phyloP scores from a whole-genome alignment of 352 stramenopile genomes.

The Globisporangium recalcitrans region DNA sequence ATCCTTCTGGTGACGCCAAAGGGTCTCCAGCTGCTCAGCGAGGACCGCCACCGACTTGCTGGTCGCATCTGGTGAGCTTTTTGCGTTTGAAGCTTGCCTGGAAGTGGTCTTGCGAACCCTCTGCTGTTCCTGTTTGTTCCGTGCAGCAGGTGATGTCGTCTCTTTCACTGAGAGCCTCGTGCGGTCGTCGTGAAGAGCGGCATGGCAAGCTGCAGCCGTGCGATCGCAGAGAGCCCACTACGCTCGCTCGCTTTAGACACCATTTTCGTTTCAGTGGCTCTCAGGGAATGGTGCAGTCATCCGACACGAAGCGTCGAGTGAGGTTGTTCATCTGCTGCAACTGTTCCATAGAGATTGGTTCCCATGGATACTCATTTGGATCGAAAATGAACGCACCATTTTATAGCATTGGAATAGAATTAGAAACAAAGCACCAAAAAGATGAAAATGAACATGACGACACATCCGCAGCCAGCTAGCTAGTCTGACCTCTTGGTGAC shows the following conservation, averaged over 20 bases:
- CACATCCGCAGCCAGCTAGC: neutral
- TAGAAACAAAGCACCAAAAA: slow-evolving; percentile 8
- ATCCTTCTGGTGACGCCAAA: slow-evolving; percentile 20
- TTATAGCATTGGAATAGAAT: slow-evolving; percentile 16
- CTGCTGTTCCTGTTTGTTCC: neutral
- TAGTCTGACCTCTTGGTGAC: neutral
- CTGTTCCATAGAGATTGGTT: neutral
- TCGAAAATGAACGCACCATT: slow-evolving; percentile 2
- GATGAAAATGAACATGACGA: neutral
- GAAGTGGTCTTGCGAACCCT: no score
- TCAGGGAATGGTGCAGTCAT: no score
- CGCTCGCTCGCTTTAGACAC: neutral
- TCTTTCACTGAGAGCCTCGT: neutral
- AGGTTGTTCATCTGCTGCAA: no score
- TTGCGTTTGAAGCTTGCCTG: neutral
- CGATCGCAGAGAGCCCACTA: slow-evolving; percentile 15
- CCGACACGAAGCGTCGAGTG: neutral
- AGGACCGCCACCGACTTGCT: slow-evolving; percentile 24
- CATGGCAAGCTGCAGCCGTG: slow-evolving; percentile 25
- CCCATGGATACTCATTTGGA: neutral
- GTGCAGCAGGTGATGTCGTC: neutral
- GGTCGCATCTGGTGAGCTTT: neutral
- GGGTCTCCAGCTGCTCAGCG: slow-evolving; percentile 21
- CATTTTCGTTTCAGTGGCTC: neutral
- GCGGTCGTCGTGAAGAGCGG: neutral